Percentiles rank a stretch among this genome's conserved stretches.
Conservation (phyloP, 2,329 filamentous ascomycete species). For the Cytospora paraplurivora region DNA sequence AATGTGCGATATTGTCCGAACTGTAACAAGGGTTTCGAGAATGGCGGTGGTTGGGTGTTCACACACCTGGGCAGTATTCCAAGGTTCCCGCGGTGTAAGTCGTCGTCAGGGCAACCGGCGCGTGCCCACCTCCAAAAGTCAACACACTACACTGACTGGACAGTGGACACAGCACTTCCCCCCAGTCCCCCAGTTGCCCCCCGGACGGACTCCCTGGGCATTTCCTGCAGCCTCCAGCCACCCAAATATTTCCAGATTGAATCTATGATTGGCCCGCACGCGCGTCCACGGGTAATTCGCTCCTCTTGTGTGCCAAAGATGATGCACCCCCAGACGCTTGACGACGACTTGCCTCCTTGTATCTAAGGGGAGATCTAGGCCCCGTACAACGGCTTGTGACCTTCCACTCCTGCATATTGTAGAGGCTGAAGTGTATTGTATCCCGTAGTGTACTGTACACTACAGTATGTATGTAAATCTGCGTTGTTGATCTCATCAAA, state of each 20-base stretch:
- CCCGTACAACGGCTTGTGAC: background rate
- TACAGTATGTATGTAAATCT: background rate
- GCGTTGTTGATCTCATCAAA: conserved; percentile 10
- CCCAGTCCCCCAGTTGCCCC: too few relatives aligned
- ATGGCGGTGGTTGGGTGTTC: background rate
- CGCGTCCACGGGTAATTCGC: background rate
- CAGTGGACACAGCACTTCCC: too few relatives aligned
- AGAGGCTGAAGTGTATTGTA: too few relatives aligned
- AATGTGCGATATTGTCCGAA: too few relatives aligned
- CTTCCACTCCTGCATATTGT: background rate
- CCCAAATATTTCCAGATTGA: background rate
- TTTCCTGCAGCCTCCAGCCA: background rate
- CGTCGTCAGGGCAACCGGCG: background rate
- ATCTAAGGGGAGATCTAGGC: background rate
- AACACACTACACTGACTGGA: background rate
- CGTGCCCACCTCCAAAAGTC: background rate
- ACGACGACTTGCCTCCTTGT: background rate
- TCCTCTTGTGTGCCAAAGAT: background rate
- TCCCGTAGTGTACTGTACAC: too few relatives aligned
- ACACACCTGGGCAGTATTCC: too few relatives aligned
- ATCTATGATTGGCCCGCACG: background rate
- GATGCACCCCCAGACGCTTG: background rate
- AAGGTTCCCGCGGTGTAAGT: background rate
- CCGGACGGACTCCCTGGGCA: background rate
- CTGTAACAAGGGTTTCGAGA: background rate